A percentile compares a stretch with the other conserved stretches of the same genome.
phyloP scores from a whole-genome alignment of 352 stramenopile genomes.

The Globisporangium polare region DNA sequence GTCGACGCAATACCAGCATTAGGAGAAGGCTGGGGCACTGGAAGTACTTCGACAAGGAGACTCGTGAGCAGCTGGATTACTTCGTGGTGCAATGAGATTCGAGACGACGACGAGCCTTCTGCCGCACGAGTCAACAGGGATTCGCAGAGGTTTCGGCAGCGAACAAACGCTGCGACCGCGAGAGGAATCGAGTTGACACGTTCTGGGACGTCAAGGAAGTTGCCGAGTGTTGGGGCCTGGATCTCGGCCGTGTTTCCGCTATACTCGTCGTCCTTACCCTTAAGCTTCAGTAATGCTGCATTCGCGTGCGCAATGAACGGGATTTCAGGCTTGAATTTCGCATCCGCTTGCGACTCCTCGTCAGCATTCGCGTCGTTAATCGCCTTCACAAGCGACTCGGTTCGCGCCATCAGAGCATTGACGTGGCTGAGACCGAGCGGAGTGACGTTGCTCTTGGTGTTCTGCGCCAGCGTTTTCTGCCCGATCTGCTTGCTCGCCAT shows the following conservation, averaged over 20 bases:
- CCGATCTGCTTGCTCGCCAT: conserved; percentile 75
- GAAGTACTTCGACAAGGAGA: conserved; percentile 80
- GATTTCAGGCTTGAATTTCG: conserved; percentile 34
- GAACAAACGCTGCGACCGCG: conserved; percentile 76
- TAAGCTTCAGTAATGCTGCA: conserved; percentile 46
- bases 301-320: conserved; percentile 56
- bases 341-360: conserved; percentile 14
- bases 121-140: conserved; percentile 73
- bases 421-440: conserved; percentile 37
- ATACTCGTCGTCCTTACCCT: conserved; percentile 68
- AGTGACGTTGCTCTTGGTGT: conserved; percentile 37
- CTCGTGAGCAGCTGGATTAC: conserved; percentile 84
- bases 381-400: conserved; percentile 43
- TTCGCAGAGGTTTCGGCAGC: conserved; percentile 75
- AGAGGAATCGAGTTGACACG: conserved; percentile 67
- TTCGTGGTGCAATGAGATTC: conserved; percentile 86
- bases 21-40: conserved; percentile 40
- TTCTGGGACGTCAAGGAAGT: conserved; percentile 84
- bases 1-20: conserved; percentile 18
- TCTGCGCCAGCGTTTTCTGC: conserved; percentile 64
- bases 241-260: conserved; percentile 69
- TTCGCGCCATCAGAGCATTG: conserved; percentile 47
- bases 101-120: conserved; percentile 87
- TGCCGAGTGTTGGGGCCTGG: conserved; percentile 60
- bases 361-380: conserved; percentile 18